Conservation (phyloP, 2,329 filamentous ascomycete species). For the Huntiella savannae region DNA sequence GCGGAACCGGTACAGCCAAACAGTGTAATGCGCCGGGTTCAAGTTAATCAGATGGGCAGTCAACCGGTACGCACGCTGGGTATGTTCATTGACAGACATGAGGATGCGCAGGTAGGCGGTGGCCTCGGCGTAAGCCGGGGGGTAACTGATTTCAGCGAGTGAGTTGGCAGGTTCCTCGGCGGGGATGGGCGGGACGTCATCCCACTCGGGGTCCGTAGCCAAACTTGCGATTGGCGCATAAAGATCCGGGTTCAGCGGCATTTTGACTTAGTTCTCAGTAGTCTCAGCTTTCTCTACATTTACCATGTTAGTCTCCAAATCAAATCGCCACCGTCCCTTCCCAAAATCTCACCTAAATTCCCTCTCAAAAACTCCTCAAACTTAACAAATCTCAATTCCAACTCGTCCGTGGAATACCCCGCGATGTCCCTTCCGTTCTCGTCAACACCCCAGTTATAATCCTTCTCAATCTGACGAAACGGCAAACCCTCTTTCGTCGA, state of each 20-base stretch:
- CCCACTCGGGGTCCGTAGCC: constrained; percentile 55
- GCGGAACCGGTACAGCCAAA: constrained; percentile 87
- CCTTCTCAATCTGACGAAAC: constrained; percentile 23
- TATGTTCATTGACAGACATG: constrained; percentile 77
- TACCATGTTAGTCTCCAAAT: not conserved
- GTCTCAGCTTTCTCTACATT: not conserved
- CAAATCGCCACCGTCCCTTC: constrained; percentile 5
- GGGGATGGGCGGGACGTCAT: constrained; percentile 65
- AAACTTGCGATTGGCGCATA: constrained; percentile 29
- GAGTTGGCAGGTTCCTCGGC: constrained; percentile 69
- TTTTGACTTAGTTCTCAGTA: constrained; percentile 19
- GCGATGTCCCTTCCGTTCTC: constrained; percentile 29
- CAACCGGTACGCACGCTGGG: constrained; percentile 55
- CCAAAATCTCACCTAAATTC: constrained; percentile 18
- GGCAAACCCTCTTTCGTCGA: constrained; percentile 33
- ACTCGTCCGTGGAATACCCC: constrained; percentile 28
- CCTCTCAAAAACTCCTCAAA: constrained; percentile 25
- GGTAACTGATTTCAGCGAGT: constrained; percentile 83
- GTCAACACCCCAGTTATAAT: constrained; percentile 29
- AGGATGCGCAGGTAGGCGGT: constrained; percentile 85
- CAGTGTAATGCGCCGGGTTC: constrained; percentile 96
- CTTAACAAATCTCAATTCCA: constrained; percentile 24
- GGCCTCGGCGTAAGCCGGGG: constrained; percentile 74
- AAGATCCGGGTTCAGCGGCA: constrained; percentile 31
- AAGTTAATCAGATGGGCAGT: constrained; percentile 80